A percentile compares a stretch with the other conserved stretches of the same genome.
Evolutionary conservation across 2,329 filamentous ascomycete genomes (phyloP).

Genomic region (Herpotrichia juniperi): DNA sequence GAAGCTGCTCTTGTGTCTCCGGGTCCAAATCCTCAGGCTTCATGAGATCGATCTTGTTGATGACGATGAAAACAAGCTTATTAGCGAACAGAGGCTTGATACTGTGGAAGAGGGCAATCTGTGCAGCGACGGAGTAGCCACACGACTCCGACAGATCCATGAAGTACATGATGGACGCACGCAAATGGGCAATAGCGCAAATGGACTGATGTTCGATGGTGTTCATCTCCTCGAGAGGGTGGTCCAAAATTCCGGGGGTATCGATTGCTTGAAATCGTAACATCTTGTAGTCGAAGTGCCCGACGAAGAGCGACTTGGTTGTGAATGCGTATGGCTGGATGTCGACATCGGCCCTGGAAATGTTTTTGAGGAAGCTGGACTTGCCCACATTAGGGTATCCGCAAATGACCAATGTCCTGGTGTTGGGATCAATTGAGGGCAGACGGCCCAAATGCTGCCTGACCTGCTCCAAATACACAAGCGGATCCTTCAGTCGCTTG

Average conservation of each 20-base stretch:
- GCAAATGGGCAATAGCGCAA: conserved; percentile 94
- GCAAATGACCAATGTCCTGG: conserved; percentile 91
- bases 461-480: conserved; percentile 95
- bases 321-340: conserved; percentile 99
- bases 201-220: conserved; percentile 99
- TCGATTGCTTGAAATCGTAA: conserved; percentile 90
- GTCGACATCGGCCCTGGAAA: conserved; percentile 93
- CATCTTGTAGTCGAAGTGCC: conserved; percentile 97
- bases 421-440: conserved; percentile 98
- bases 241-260: conserved; percentile 97
- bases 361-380: conserved; percentile 90
- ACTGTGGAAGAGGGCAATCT: conserved; percentile 93
- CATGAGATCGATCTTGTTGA: conserved; percentile 98
- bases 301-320: conserved; percentile 95
- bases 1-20: conserved; percentile 77
- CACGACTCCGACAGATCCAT: conserved; percentile 98
- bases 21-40: conserved; percentile 84
- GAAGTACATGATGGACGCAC: conserved; percentile 95
- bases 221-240: conserved; percentile 97
- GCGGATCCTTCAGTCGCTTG: conserved; percentile 90
- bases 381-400: conserved; percentile 95
- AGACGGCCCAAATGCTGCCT: conserved; percentile 97
- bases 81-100: conserved; percentile 97
- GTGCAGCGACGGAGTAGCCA: conserved; percentile 89
- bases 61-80: conserved; percentile 93